These are phyloP conservation scores for Brassica juncea DNA, from an alignment of 345 rosid species.

Conservation along the genomic window DNA sequence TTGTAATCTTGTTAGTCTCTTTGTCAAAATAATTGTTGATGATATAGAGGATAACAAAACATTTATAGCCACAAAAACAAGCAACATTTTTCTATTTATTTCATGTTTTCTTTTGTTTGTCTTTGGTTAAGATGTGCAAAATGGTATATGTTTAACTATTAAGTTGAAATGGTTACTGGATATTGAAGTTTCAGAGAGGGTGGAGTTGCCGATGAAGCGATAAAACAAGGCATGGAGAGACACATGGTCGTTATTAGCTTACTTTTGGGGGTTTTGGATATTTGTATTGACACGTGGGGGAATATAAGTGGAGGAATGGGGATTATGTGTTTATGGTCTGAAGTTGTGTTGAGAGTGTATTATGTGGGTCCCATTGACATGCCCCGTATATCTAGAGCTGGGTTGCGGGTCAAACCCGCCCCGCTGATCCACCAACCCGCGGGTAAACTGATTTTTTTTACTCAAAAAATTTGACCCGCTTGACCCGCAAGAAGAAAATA, in stretches of 20 bases:
- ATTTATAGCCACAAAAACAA: constrained; percentile 16
- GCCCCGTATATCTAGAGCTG: not conserved
- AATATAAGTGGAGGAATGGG: constrained; percentile 34
- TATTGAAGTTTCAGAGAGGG: constrained; percentile 10
- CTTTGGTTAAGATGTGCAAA: constrained; percentile 32
- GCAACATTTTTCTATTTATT: constrained; percentile 24
- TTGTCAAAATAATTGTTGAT: constrained; percentile 17
- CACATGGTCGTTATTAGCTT: constrained; percentile 49
- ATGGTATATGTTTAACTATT: constrained; percentile 18
- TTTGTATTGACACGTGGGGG: constrained; percentile 54
- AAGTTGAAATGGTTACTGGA: constrained; percentile 12
- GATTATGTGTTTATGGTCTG: constrained; percentile 70
- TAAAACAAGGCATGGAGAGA: constrained; percentile 55
- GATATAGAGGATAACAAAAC: not conserved
- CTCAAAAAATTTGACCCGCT: too few species aligned
- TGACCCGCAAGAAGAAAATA: too few species aligned
- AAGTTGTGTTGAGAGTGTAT: constrained; percentile 34
- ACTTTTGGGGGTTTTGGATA: constrained; percentile 49
- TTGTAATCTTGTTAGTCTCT: constrained; percentile 17
- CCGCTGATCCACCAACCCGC: too few species aligned
- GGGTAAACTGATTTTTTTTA: too few species aligned
- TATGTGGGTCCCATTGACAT: constrained; percentile 29
- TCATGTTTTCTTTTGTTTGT: constrained; percentile 38
- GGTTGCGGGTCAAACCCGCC: too few species aligned
- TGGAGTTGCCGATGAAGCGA: constrained; percentile 56